Conservation (phyloP, 2,329 filamentous ascomycete genomes). For the Colletotrichum nymphaeae region DNA sequence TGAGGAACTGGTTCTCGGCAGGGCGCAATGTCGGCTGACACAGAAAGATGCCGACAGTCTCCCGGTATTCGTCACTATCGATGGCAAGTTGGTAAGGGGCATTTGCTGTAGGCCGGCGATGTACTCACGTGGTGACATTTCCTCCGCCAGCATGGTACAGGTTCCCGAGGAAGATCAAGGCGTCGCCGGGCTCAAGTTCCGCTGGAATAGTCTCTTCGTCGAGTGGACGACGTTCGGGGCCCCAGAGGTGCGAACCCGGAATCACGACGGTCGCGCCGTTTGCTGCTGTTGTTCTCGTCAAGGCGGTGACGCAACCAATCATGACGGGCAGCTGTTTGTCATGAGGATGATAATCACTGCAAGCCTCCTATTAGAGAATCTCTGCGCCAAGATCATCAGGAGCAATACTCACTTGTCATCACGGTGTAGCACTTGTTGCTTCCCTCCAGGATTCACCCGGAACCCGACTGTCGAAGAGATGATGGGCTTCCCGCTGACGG, state of each 20-base stretch:
- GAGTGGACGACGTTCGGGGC: constrained; percentile 47
- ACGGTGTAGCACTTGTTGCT: constrained; percentile 51
- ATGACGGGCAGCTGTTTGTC: constrained; percentile 50
- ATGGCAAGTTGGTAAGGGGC: too few species aligned
- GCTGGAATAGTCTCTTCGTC: constrained; percentile 46
- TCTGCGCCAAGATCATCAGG: too few species aligned
- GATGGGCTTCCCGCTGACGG: constrained; percentile 48
- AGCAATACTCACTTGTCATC: constrained; percentile 47
- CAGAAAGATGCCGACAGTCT: constrained; percentile 48
- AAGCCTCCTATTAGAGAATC: not conserved
- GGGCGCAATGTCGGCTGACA: constrained; percentile 47
- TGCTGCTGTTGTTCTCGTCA: constrained; percentile 52
- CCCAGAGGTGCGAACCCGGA: constrained; percentile 54
- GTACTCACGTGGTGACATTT: constrained; percentile 41
- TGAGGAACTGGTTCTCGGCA: constrained; percentile 48
- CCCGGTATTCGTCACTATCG: constrained; percentile 41
- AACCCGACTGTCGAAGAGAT: constrained; percentile 51
- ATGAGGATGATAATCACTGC: constrained; percentile 40
- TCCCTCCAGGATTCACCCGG: constrained; percentile 52
- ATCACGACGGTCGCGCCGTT: constrained; percentile 56
- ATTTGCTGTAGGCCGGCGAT: too few species aligned
- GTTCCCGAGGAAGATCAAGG: constrained; percentile 52
- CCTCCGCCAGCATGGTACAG: constrained; percentile 53
- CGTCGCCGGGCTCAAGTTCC: constrained; percentile 49
- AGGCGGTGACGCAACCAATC: constrained; percentile 51